Conservation (phyloP, 768 basidiomycete species). For the Trametopsis cervina region DNA sequence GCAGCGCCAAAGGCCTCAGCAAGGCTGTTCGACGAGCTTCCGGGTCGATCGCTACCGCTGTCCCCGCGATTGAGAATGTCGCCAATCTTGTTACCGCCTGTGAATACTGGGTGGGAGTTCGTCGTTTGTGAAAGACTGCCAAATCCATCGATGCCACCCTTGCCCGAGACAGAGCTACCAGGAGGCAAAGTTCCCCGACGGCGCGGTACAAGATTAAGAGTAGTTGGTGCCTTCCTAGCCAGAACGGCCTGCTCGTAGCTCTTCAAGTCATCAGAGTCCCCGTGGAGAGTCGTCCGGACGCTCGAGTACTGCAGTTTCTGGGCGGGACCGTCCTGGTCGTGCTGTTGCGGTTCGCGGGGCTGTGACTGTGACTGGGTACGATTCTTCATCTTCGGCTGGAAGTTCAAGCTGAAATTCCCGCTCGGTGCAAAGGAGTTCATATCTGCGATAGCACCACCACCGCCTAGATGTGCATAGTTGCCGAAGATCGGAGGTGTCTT, state of each 20-base stretch:
- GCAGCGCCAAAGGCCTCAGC: slow-evolving; percentile 33
- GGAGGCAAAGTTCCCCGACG: slow-evolving; percentile 16
- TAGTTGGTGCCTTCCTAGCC: slow-evolving; percentile 56
- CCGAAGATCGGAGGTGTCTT: slow-evolving; percentile 49
- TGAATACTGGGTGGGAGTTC: background rate
- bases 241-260: slow-evolving; percentile 73
- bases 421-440: slow-evolving; percentile 7
- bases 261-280: slow-evolving; percentile 51
- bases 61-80: slow-evolving; percentile 2
- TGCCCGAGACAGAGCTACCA: background rate
- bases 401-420: slow-evolving; percentile 4
- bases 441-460: slow-evolving; percentile 8
- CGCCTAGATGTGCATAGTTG: no score
- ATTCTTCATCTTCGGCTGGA: background rate
- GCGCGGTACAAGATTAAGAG: slow-evolving; percentile 47
- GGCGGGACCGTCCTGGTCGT: no score
- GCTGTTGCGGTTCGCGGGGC: slow-evolving; percentile 9
- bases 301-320: slow-evolving; percentile 14
- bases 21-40: slow-evolving; percentile 29
- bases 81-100: background rate
- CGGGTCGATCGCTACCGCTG: slow-evolving; percentile 1
- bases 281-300: slow-evolving; percentile 26
- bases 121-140: slow-evolving; percentile 7
- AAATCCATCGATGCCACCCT: background rate
- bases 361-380: slow-evolving; percentile 1